Base-by-base conservation (phyloP, 129 eudicot species). In the Cynara cardunculus region DNA sequence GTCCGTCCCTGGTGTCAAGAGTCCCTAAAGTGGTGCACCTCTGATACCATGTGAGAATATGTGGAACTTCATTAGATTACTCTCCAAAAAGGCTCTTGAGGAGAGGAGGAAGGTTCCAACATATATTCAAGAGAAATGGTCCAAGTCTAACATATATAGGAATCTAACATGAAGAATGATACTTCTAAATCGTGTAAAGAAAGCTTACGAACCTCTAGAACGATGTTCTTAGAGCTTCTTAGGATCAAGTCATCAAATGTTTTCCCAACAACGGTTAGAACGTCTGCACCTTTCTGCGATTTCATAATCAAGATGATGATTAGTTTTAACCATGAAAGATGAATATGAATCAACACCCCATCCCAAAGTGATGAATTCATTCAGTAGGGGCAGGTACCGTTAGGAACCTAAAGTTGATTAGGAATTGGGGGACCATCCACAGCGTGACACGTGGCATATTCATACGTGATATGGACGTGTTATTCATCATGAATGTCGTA, bases 191-290 rank as follows among this genome's bases (percentile, higher is more conserved):
- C 2, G 8, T 25, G 78, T 65, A 76, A 65, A 76, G 32, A 69
- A 53, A 25, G 67, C 28, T 31, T 71, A 81, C 80, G 13, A 21
- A 94, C 98, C 98, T 94, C 99, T 39, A 94, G 84, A 81, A 94
- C 24, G 83, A 92, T 74, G 87, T 92, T 94, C 80, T 85, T 84
- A 8, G 94, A 83, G 87, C 83, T 92, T 80, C 81, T 82, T 44
- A 94, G 85, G 66, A 94, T 87, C 88, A 92, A 72, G 8, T 90
- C 87, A 72, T 92, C 97, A 80, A 94, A 94, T 9, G 97, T 87
- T 88, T 89, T 94, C 37, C 99, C 99, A 78, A 94, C 99, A 62
- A 92, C 75, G 32, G 90, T 83, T 76, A 85, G 77, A 81, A 94
- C 81, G 86, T 76, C 89, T 19, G 87, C 84, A 31, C 81, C 90